phyloP scores from a whole-genome alignment of 1,284 basidiomycete species.

The Ceratobasidium sp. region DNA sequence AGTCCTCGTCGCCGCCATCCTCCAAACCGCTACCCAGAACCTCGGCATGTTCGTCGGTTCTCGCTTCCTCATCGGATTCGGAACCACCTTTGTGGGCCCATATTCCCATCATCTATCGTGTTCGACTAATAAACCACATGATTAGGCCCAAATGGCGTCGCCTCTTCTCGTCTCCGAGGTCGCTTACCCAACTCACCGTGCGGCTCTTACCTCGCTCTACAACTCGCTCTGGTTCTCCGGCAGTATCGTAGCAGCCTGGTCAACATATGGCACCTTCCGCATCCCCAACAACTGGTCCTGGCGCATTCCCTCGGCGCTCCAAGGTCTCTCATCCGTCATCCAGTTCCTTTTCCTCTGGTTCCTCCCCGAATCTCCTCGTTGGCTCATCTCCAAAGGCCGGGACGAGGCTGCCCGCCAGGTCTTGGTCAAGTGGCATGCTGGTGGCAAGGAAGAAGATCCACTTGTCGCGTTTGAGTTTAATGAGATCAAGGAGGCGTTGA shows the following conservation, averaged over 20 bases:
- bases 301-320: constrained; percentile 54
- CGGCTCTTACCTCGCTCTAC: constrained; percentile 52
- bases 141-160: constrained; percentile 58
- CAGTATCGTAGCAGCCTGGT: constrained; percentile 53
- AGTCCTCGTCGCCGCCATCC: constrained; percentile 66
- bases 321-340: constrained; percentile 53
- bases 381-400: constrained; percentile 49
- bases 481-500: constrained; percentile 56
- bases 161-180: constrained; percentile 55
- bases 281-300: constrained; percentile 53
- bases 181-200: constrained; percentile 56
- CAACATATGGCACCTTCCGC: constrained; percentile 52
- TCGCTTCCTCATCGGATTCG: constrained; percentile 82
- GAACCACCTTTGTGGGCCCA: constrained; percentile 65
- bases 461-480: constrained; percentile 55
- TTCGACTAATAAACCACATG: not conserved
- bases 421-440: constrained; percentile 46
- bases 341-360: constrained; percentile 52
- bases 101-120: constrained; percentile 10
- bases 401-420: constrained; percentile 44
- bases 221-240: constrained; percentile 54
- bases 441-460: constrained; percentile 50
- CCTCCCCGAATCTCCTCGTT: constrained; percentile 54
- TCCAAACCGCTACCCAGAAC: constrained; percentile 76
- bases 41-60: constrained; percentile 82